Conservation (phyloP, 495 filamentous ascomycete genomes). For the Delitschia confertaspora region DNA sequence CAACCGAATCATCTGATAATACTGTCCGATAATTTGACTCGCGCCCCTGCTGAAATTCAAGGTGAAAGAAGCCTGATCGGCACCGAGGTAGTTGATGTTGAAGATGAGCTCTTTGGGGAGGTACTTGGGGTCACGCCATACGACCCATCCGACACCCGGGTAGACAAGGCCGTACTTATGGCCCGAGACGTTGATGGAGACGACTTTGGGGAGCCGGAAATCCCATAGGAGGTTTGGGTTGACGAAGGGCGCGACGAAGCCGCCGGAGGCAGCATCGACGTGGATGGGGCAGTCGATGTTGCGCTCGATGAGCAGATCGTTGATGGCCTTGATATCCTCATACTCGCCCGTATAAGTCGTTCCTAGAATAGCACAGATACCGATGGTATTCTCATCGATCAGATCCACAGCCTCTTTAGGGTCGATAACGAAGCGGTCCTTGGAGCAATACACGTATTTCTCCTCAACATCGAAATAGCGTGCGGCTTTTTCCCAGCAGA, state of each 20-base stretch:
- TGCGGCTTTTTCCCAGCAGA: conserved; percentile 95
- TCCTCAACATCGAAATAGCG: conserved; percentile 91
- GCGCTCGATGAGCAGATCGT: conserved; percentile 65
- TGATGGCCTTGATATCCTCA: conserved; percentile 82
- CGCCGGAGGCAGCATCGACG: conserved; percentile 82
- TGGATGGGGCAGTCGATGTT: conserved; percentile 75
- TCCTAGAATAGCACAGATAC: conserved; percentile 81
- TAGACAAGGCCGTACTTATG: conserved; percentile 83
- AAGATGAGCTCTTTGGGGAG: conserved; percentile 87
- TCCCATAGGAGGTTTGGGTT: conserved; percentile 78
- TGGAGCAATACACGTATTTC: conserved; percentile 76
- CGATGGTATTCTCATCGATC: conserved; percentile 94
- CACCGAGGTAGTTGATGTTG: conserved; percentile 95
- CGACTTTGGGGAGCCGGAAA: conserved; percentile 75
- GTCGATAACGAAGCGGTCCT: conserved; percentile 76
- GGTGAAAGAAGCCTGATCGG: conserved; percentile 94
- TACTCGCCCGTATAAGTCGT: conserved; percentile 96
- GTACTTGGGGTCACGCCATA: conserved; percentile 77
- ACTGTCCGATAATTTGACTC: conserved; percentile 86
- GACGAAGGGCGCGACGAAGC: conserved; percentile 84
- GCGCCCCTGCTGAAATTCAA: conserved; percentile 93
- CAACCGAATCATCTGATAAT: conserved; percentile 89
- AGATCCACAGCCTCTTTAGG: conserved; percentile 69
- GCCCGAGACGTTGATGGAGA: conserved; percentile 86
- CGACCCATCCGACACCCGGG: conserved; percentile 85